Percentiles rank a stretch among this genome's conserved stretches.
These are phyloP conservation scores for Vanderwaltozyma tropicalis DNA, from an alignment of 805 yeast genomes.

Conservation along the genomic window DNA sequence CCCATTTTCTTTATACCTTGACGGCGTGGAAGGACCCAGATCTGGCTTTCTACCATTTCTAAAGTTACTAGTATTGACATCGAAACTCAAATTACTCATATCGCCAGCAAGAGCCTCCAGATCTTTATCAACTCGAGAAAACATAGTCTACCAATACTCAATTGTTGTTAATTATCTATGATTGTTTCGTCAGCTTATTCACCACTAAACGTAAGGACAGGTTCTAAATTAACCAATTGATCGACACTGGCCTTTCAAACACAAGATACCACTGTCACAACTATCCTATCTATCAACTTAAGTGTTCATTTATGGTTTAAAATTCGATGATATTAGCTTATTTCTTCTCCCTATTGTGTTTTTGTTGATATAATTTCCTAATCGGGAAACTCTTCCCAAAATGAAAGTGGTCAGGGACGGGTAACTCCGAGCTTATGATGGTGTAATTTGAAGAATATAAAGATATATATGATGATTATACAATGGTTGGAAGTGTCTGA, in stretches of 20 bases:
- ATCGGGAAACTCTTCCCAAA: not conserved
- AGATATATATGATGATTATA: no score
- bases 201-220: no score
- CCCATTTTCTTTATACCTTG: conserved; percentile 11
- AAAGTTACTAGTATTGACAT: conserved; percentile 1
- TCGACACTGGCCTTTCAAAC: no score
- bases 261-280: no score
- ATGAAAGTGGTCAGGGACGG: not conserved
- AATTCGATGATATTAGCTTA: no score
- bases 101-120: conserved; percentile 28
- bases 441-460: no score
- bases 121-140: conserved; percentile 21
- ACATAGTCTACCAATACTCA: conserved; percentile 8
- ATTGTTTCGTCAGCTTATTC: no score
- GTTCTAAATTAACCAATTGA: no score
- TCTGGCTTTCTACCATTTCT: conserved; percentile 8
- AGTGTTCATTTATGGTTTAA: no score
- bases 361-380: conserved; percentile 1
- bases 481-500: no score
- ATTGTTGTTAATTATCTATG: not conserved
- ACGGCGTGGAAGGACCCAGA: conserved; percentile 10
- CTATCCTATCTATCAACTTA: no score
- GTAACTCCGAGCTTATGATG: not conserved
- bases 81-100: conserved; percentile 26
- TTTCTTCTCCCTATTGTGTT: not conserved